Evolutionary conservation across 2,329 filamentous ascomycete species (phyloP), one percentile per base, ranked within the genome.

Genomic region (Escovopsis sp.): DNA sequence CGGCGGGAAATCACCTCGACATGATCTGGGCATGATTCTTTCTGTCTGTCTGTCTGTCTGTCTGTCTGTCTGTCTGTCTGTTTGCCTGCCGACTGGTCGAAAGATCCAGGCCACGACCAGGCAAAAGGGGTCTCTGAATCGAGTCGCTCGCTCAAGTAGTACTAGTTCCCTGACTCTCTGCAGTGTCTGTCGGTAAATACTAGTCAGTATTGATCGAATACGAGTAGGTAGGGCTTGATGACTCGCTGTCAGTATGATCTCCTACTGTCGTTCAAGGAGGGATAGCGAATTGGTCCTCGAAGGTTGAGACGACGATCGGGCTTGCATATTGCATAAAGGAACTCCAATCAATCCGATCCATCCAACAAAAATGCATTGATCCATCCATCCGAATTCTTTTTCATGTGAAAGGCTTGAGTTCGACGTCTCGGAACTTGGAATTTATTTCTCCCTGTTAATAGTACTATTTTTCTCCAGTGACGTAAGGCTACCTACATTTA

Each of bases 1-100:
- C 62, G 61, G 48, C 43, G 53, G 47, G 32, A 54, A 47, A 42
- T 44, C 37, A 37, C 30, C 42, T 40, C 37, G 25, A 25, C 37
- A 38, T 35, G 33, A 35, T 35, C n/a, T 15, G n/a, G 33, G n/a
- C 33, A 35, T 35, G 33, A 14, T 35, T 35, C 12, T 15, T 13
- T 35, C 16, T 35, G 33, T 7, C 33, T 4, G n/a, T 14, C 8
- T 7, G 10, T 35, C 16, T 35, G 33, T 7, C 33, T 4, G n/a
- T 14, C 8, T 32, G 8, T 35, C 12, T 15, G n/a, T 35, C 16
- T 35, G 33, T 7, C 33, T 4, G n/a, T 14, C 8, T n/a, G n/a
- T n/a, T n/a, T n/a, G n/a, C 16, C 12, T n/a, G 12, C 14, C 33
- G 14, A 20, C 20, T 35, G 33, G 33, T 14, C 33, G 33, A 35